phyloP scores from a whole-genome alignment of 2,329 filamentous ascomycete species.

The Fusarium nanum region DNA sequence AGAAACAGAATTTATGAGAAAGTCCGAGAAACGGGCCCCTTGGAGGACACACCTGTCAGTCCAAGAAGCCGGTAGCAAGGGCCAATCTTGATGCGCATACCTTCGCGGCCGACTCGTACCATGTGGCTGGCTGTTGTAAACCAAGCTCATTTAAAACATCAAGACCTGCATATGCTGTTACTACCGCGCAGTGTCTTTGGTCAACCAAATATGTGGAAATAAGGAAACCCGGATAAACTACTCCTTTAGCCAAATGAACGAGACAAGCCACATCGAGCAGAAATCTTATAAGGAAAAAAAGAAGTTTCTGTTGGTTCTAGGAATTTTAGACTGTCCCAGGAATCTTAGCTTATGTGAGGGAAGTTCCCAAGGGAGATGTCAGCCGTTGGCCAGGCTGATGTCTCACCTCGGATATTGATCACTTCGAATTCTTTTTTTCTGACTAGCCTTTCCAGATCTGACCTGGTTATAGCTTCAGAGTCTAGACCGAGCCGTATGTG shows the following conservation, averaged over 20 bases:
- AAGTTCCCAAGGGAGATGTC: background rate
- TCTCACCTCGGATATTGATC: constrained; percentile 1
- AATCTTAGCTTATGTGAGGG: background rate
- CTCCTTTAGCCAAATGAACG: background rate
- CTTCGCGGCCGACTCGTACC: background rate
- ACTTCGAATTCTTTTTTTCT: background rate
- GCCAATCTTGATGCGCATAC: background rate
- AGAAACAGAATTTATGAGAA: background rate
- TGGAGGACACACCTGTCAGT: background rate
- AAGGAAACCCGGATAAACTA: no score
- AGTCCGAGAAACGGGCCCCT: background rate
- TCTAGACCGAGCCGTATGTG: background rate
- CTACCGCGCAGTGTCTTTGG: background rate
- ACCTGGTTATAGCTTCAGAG: background rate
- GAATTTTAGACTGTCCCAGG: background rate
- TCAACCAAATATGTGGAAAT: background rate
- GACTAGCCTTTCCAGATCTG: background rate
- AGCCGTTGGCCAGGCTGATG: background rate
- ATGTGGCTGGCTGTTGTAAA: constrained; percentile 4
- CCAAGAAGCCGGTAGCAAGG: background rate
- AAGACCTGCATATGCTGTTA: background rate
- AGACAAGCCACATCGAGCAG: background rate
- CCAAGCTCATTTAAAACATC: background rate
- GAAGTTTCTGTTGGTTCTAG: background rate
- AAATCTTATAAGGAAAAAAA: background rate